Evolutionary conservation across 1,284 basidiomycete genomes (phyloP).

Genomic region (Tilletia caries): DNA sequence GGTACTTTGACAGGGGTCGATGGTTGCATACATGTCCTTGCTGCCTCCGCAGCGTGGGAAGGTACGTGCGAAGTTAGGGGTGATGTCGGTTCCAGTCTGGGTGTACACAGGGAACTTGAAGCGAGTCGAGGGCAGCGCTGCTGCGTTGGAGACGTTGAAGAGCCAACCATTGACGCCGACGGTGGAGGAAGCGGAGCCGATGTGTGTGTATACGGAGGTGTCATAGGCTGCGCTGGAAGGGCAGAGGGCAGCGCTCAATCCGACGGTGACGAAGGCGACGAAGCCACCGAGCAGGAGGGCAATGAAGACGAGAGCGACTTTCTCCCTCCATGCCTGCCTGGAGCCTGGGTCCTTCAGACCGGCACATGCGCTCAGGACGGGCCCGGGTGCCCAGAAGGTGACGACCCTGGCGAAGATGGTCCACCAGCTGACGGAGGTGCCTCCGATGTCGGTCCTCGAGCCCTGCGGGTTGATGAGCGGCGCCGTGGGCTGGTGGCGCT

Average conservation of each 20-base stretch:
- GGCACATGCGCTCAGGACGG: constrained; percentile 53
- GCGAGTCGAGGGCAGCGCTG: constrained; percentile 55
- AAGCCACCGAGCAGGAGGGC: constrained; percentile 65
- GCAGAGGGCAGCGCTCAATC: constrained; percentile 87
- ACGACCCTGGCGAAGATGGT: constrained; percentile 29
- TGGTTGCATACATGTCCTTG: constrained; percentile 63
- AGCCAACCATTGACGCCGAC: constrained; percentile 75
- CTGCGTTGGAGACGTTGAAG: constrained; percentile 67
- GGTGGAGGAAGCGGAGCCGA: constrained; percentile 25
- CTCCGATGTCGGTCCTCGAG: constrained; percentile 14
- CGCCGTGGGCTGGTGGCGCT: constrained; percentile 62
- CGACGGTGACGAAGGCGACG: constrained; percentile 91
- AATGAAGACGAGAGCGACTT: constrained; percentile 44
- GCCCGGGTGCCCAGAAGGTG: constrained; percentile 50
- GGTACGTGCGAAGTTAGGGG: constrained; percentile 65
- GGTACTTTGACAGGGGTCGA: constrained; percentile 64
- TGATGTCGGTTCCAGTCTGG: constrained; percentile 77
- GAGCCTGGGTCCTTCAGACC: constrained; percentile 38
- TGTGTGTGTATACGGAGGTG: constrained; percentile 29
- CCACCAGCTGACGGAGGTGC: constrained; percentile 34
- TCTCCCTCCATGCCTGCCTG: constrained; percentile 52
- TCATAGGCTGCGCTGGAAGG: constrained; percentile 59
- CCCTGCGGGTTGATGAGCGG: constrained; percentile 68
- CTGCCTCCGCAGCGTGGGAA: constrained; percentile 62
- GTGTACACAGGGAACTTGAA: background rate